These are phyloP conservation scores for Juncus effusus DNA, from an alignment of 176 grass and related monocot species.

Conservation along the genomic window DNA sequence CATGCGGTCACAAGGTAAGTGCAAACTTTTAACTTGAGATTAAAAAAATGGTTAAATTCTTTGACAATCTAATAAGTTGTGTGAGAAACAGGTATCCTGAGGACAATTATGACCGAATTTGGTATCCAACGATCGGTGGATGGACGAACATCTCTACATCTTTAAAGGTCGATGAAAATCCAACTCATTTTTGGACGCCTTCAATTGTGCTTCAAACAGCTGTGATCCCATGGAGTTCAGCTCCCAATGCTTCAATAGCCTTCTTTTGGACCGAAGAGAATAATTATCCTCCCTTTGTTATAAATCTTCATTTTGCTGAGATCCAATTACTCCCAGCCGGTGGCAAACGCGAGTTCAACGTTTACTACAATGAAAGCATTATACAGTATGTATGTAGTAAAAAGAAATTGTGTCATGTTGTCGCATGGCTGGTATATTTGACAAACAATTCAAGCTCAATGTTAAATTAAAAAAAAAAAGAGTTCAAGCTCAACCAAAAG, in stretches of 20 bases:
- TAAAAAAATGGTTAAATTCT: neutral
- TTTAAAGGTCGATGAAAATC: neutral
- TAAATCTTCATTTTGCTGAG: constrained; percentile 11
- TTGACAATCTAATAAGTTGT: neutral
- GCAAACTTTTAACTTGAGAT: too few relatives aligned
- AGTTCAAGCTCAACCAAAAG: too few relatives aligned
- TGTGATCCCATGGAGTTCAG: neutral
- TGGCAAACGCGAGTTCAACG: constrained; percentile 9
- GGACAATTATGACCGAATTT: constrained; percentile 13
- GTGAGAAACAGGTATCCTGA: constrained; percentile 6
- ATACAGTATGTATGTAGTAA: neutral
- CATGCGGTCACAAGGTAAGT: neutral
- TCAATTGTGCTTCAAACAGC: constrained; percentile 14
- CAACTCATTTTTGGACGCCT: neutral
- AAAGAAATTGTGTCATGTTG: too few relatives aligned
- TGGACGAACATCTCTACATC: neutral
- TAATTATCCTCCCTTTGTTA: neutral
- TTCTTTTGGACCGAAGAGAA: neutral
- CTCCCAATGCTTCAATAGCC: neutral
- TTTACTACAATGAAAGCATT: constrained; percentile 8
- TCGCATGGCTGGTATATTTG: too few relatives aligned
- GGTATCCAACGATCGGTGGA: neutral
- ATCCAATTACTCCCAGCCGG: neutral
- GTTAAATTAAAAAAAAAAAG: too few relatives aligned
- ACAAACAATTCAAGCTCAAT: too few relatives aligned